Base-by-base conservation (phyloP, 441 rosid species). In the Pelargonium fulgidum region DNA sequence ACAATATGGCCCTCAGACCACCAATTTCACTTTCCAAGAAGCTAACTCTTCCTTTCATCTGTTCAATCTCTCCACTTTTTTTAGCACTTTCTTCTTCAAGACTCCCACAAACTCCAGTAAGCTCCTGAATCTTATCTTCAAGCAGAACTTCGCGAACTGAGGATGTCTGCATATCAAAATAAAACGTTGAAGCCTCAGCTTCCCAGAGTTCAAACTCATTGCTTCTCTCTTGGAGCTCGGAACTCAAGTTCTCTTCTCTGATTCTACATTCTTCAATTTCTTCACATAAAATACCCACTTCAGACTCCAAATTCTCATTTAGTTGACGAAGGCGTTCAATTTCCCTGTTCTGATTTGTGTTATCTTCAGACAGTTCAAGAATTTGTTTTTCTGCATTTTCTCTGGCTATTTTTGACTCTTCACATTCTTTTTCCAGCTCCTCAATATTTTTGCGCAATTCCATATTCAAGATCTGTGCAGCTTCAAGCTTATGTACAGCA, bases 131-230 rank as follows among this genome's bases (percentile, higher is more conserved):
- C 81, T 86, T 88, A 26, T 78, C 76, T 72, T 86, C 84, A 65
- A 88, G 88, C 12, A 88, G 77, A 76, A 86, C 71, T 81, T 86
- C 89, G 39, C 80, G 85, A 69, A 81, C 66, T 4, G 82, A 70
- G 67, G 93, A 85, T 42, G 80, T 73, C 39, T 88, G 93, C 71
- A 86, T 75, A 72, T 88, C 86, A 68, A 85, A 86, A 80, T 81
- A 86, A 79, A 88, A 86, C 11, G 89, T 76, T 44, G 88, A 68
- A 68, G 91, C 93, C 74, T 88, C 89, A 67, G 82, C 78, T 44
- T 88, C 91, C 91, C 91, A 85, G n/a, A 82, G 73, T 75, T 77
- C 91, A 75, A 85, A 79, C 70, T 85, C 91, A 70, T 83, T 81
- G 73, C 76, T 73, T 79, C 76, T 85, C 80, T 86, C 86, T 74